A percentile compares a stretch with the other conserved stretches of the same genome.
Evolutionary conservation across 2,329 filamentous ascomycete species (phyloP).

Genomic region (Aspergillus pseudoterreus): DNA sequence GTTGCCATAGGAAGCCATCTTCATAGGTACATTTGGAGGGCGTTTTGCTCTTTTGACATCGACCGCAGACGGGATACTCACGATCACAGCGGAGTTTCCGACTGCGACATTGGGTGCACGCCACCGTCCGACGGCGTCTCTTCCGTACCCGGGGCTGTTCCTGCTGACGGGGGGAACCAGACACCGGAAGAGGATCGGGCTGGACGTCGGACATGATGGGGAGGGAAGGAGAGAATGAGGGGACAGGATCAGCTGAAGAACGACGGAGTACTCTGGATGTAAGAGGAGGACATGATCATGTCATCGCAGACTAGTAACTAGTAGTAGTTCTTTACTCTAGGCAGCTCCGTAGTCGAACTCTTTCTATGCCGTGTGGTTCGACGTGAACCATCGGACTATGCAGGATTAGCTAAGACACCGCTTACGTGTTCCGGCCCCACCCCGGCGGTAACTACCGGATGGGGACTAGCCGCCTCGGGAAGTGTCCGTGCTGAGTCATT

Average conservation of each 20-base stretch:
- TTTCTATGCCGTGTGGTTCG: too few relatives aligned
- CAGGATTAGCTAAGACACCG: too few relatives aligned
- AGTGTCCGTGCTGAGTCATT: too few relatives aligned
- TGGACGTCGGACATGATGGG: constrained; percentile 14
- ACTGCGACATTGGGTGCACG: constrained; percentile 40
- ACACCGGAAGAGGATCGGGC: constrained; percentile 2
- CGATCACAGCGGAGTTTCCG: constrained; percentile 43
- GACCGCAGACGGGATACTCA: constrained; percentile 38
- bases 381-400: too few relatives aligned
- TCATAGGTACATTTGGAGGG: constrained; percentile 38
- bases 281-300: too few relatives aligned
- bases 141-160: constrained; percentile 31
- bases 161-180: constrained; percentile 4
- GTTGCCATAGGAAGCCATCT: constrained; percentile 38
- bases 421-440: too few relatives aligned
- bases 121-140: constrained; percentile 37
- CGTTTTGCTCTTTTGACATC: constrained; percentile 36
- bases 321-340: too few relatives aligned
- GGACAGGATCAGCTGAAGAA: neutral
- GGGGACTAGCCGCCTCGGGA: too few relatives aligned
- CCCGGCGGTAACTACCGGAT: too few relatives aligned
- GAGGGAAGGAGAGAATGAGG: too few relatives aligned
- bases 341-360: too few relatives aligned
- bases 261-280: neutral
- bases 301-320: too few relatives aligned